A percentile compares a stretch with the other conserved stretches of the same genome.
Conservation (phyloP, 2,329 filamentous ascomycete genomes). For the Pseudogymnoascus sp. region DNA sequence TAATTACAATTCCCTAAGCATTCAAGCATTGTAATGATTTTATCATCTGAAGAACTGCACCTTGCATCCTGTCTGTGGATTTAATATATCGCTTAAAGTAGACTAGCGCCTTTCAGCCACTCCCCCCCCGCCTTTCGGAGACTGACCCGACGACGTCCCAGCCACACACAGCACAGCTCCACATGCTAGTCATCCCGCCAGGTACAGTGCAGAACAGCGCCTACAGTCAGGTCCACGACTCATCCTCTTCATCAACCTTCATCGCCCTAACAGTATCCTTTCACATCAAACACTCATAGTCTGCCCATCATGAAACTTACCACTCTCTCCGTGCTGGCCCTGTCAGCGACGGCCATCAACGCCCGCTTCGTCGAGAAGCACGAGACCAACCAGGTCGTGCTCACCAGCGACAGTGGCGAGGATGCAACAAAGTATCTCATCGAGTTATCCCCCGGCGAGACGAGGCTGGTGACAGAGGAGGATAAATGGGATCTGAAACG, state of each 20-base stretch:
- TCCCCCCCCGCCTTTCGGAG: not conserved
- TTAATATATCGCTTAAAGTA: not conserved
- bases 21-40: not conserved
- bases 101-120: not conserved
- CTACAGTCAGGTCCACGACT: not conserved
- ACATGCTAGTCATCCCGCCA: conserved; percentile 1
- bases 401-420: conserved; percentile 29
- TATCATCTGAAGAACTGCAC: not conserved
- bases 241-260: not conserved
- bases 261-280: not conserved
- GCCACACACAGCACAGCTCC: not conserved
- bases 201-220: not conserved
- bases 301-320: conserved; percentile 41
- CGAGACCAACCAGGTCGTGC: conserved; percentile 43
- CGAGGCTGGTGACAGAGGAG: conserved; percentile 81
- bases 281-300: not conserved
- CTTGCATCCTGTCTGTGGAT: not conserved
- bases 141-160: not conserved
- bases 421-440: conserved; percentile 58
- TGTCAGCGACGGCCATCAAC: conserved; percentile 43
- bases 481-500: conserved; percentile 88
- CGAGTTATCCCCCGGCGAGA: conserved; percentile 76
- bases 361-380: conserved; percentile 48
- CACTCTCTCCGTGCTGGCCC: conserved; percentile 39
- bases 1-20: not conserved